Conservation (phyloP, 768 basidiomycete genomes). For the Infundibulicybe gibba region DNA sequence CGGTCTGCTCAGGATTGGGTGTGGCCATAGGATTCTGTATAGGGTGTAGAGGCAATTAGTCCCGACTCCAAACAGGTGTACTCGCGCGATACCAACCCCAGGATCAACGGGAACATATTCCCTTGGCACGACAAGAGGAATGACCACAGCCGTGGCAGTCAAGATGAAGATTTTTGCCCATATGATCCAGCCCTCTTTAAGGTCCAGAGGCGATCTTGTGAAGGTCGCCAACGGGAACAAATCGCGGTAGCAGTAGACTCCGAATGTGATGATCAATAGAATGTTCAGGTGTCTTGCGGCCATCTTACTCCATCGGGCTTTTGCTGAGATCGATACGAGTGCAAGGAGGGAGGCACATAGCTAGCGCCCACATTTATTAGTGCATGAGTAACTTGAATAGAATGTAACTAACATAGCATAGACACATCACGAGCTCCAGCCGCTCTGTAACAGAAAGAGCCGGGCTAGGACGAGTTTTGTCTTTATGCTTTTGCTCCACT, state of each 20-base stretch:
- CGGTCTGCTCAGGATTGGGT: conserved; percentile 49
- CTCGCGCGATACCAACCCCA: conserved; percentile 16
- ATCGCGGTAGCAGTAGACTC: conserved; percentile 53
- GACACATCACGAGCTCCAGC: conserved; percentile 24
- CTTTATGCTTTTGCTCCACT: conserved; percentile 24
- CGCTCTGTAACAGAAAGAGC: conserved; percentile 19
- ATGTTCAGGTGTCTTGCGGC: conserved; percentile 42
- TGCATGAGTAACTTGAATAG: not conserved
- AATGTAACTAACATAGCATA: conserved; percentile 23
- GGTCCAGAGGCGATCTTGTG: conserved; percentile 45
- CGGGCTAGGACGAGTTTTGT: conserved; percentile 8
- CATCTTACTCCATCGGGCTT: conserved; percentile 30
- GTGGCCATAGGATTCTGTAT: conserved; percentile 26
- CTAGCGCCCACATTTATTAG: conserved; percentile 17
- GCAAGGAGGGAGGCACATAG: conserved; percentile 42
- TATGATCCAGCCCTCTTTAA: conserved; percentile 39
- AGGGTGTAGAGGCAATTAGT: not conserved
- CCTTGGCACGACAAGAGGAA: conserved; percentile 56
- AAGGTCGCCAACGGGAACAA: conserved; percentile 58
- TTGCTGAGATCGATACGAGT: conserved; percentile 33
- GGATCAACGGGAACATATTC: conserved; percentile 58
- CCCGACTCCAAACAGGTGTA: not conserved
- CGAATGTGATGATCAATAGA: conserved; percentile 43
- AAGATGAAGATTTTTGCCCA: conserved; percentile 54
- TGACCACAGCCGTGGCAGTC: conserved; percentile 35